Evolutionary conservation across 305 asterid genomes (phyloP).

Genomic region (Striga hermonthica): DNA sequence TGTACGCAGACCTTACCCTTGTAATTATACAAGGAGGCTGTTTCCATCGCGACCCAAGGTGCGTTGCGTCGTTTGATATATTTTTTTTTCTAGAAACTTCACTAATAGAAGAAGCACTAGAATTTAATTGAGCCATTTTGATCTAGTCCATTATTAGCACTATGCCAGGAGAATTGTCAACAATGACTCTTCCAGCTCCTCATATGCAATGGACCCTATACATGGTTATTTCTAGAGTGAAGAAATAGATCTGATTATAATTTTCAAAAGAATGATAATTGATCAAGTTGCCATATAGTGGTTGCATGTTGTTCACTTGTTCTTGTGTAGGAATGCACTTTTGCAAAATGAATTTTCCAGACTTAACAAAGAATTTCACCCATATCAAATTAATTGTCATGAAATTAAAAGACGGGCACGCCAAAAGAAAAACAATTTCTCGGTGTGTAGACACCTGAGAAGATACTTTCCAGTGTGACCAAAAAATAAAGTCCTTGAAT

Average conservation of each 20-base stretch:
- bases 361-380: background rate
- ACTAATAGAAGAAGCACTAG: no score
- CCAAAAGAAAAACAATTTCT: constrained; percentile 4
- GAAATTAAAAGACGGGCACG: constrained; percentile 14
- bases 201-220: no score
- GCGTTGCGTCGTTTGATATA: no score
- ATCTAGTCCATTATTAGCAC: no score
- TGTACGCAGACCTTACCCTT: no score
- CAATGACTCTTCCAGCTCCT: no score
- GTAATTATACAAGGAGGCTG: no score
- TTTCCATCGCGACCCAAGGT: no score
- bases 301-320: background rate
- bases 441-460: constrained; percentile 13
- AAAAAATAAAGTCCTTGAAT: background rate
- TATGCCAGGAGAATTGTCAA: no score
- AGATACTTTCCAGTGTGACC: constrained; percentile 1
- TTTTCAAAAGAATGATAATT: background rate
- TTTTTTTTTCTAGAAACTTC: no score
- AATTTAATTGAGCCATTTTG: no score
- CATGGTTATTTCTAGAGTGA: background rate
- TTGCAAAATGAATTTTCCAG: constrained; percentile 1
- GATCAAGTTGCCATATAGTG: background rate
- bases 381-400: constrained; percentile 6
- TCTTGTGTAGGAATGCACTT: background rate
- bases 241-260: background rate